phyloP scores from a whole-genome alignment of 2,329 filamentous ascomycete genomes.

The Penicillium sp. region DNA sequence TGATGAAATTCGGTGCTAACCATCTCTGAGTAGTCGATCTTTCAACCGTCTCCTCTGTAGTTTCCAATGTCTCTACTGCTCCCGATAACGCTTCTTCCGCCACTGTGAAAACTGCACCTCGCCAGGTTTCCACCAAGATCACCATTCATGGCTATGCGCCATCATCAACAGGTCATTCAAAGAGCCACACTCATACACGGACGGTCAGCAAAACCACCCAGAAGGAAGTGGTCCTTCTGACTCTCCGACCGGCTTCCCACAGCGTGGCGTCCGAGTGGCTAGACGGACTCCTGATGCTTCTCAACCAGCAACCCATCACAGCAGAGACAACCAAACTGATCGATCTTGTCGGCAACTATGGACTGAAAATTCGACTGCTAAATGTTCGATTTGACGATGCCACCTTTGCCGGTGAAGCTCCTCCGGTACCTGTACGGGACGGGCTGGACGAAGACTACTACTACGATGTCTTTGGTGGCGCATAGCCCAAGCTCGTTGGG shows the following conservation, averaged over 20 bases:
- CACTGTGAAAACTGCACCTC: slow-evolving; percentile 51
- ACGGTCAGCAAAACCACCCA: slow-evolving; percentile 41
- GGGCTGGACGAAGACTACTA: slow-evolving; percentile 92
- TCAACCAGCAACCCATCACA: slow-evolving; percentile 96
- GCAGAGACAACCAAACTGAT: slow-evolving; percentile 91
- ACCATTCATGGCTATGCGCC: slow-evolving; percentile 77
- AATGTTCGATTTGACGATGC: slow-evolving; percentile 89
- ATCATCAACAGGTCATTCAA: slow-evolving; percentile 41
- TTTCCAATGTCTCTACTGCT: slow-evolving; percentile 82
- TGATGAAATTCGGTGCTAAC: slow-evolving; percentile 11
- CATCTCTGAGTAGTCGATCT: slow-evolving; percentile 67
- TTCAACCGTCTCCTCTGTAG: slow-evolving; percentile 84
- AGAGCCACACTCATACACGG: slow-evolving; percentile 36
- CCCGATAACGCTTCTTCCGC: slow-evolving; percentile 54
- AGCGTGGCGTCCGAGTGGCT: slow-evolving; percentile 93
- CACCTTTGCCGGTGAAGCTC: slow-evolving; percentile 68
- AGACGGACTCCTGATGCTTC: slow-evolving; percentile 89
- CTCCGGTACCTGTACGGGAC: slow-evolving; percentile 77
- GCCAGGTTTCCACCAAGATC: slow-evolving; percentile 71
- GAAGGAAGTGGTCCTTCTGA: slow-evolving; percentile 75
- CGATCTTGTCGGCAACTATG: slow-evolving; percentile 83
- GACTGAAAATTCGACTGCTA: slow-evolving; percentile 86
- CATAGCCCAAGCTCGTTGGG: slow-evolving; percentile 16
- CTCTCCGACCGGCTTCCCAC: slow-evolving; percentile 79
- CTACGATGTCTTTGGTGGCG: slow-evolving; percentile 70